Evolutionary conservation across 768 basidiomycete genomes (phyloP).

Genomic region (Chalciporus sphaerocephalus): DNA sequence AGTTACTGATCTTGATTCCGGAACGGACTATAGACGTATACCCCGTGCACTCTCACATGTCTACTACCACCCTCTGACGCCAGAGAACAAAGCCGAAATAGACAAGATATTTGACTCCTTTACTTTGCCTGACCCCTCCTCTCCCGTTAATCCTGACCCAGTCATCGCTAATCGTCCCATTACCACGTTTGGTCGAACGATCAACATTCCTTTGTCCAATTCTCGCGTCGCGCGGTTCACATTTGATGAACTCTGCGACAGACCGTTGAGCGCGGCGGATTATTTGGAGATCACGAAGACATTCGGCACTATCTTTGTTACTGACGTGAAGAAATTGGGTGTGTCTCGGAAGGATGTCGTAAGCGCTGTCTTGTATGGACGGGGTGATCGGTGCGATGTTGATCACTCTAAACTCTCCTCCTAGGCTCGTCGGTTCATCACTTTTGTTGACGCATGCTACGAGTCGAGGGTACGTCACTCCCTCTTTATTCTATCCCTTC

Average conservation of each 20-base stretch:
- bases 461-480: conserved; percentile 66
- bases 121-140: conserved; percentile 45
- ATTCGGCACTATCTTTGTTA: conserved; percentile 84
- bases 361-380: conserved; percentile 9
- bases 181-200: conserved; percentile 85
- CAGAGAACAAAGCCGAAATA: conserved; percentile 64
- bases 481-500: not conserved
- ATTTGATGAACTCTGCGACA: conserved; percentile 83
- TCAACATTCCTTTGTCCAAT: conserved; percentile 77
- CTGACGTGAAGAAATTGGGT: conserved; percentile 86
- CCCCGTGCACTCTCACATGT: conserved; percentile 91
- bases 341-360: conserved; percentile 85
- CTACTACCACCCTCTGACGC: conserved; percentile 79
- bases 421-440: conserved; percentile 92
- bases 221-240: conserved; percentile 77
- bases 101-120: conserved; percentile 79
- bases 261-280: conserved; percentile 89
- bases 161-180: conserved; percentile 60
- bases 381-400: not conserved
- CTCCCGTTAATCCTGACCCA: conserved; percentile 36
- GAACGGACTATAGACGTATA: conserved; percentile 93
- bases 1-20: conserved; percentile 92
- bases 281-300: conserved; percentile 89
- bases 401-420: not conserved
- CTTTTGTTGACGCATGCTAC: conserved; percentile 96